Conservation (phyloP, 1,139 yeast species). For the Blastobotrys malaysiensis region DNA sequence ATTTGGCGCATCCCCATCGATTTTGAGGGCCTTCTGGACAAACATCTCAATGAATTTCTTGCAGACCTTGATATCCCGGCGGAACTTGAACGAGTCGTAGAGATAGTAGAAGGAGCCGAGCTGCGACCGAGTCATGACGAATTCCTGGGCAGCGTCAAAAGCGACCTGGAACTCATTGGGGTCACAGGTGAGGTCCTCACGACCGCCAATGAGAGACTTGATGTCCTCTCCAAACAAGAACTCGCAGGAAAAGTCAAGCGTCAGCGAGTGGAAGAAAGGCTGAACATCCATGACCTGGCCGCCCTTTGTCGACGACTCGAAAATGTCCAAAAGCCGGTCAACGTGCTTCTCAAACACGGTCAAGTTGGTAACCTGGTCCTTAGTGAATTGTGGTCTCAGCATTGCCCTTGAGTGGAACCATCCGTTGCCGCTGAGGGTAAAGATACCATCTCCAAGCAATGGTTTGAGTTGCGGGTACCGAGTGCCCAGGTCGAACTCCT, state of each 20-base stretch:
- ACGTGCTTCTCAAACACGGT: not conserved
- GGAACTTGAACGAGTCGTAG: constrained; percentile 34
- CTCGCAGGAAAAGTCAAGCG: constrained; percentile 52
- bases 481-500: constrained; percentile 31
- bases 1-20: constrained; percentile 16
- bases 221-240: constrained; percentile 45
- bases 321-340: not conserved
- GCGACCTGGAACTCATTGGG: constrained; percentile 38
- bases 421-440: constrained; percentile 47
- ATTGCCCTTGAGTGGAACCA: constrained; percentile 52
- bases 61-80: constrained; percentile 23
- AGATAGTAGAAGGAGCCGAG: constrained; percentile 32
- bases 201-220: not conserved
- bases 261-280: constrained; percentile 43
- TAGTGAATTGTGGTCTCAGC: constrained; percentile 51
- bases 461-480: constrained; percentile 42
- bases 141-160: constrained; percentile 41
- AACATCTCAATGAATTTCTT: constrained; percentile 30
- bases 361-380: constrained; percentile 29
- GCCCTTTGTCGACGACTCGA: not conserved
- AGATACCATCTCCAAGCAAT: constrained; percentile 50
- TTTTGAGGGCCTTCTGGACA: constrained; percentile 26
- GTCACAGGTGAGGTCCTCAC: not conserved
- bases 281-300: constrained; percentile 39
- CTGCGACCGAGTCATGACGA: constrained; percentile 34